Base-by-base conservation (phyloP, 768 basidiomycete species). In the Amanita rubescens region DNA sequence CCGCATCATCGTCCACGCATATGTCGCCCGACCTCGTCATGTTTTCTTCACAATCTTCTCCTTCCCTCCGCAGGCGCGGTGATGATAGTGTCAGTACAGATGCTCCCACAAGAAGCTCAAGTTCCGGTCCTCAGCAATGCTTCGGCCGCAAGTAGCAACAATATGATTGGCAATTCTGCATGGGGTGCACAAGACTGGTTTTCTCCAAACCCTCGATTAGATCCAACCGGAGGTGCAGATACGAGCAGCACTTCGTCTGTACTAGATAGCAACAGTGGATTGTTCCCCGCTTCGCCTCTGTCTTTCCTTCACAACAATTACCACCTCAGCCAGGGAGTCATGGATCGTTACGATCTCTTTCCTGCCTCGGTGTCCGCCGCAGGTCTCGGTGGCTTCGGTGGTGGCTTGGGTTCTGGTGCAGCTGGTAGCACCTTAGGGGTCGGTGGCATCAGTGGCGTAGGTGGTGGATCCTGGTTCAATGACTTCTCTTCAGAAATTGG, bases 141-240 rank as follows among this genome's bases (percentile, higher is more conserved):
- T 2, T 20, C 44, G 55, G 27, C 51, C 27, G n/a, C 37, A 38
- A 64, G 63, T 49, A 63, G 61, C 47, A 63, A 72, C 57, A 73
- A 72, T 53, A 88, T 85, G 72, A 90, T 91, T 50, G 89, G 89
- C 39, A 89, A 90, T 66, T 87, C 85, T 7, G 86, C 89, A 0
- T 91, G 89, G 89, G 87, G 85, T 3, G 76, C 85, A 10, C 78
- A 83, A 42, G 88, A 90, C 68, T 91, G 89, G 89, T 80, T 91
- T 57, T 88, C 86, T 20, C 75, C 85, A 22, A 90, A 91, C 62
- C 89, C 89, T 7, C 75, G 89, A 0, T 75, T 91, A n/a, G 87
- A 88, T 56, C 71, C 78, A 14, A 30, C 51, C 2, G 50, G 50
- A 41, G 39, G 39, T 9, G 50, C 50, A 11, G 67, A 57, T 46